phyloP scores from a whole-genome alignment of 495 filamentous ascomycete species.

The Tuber aestivum region DNA sequence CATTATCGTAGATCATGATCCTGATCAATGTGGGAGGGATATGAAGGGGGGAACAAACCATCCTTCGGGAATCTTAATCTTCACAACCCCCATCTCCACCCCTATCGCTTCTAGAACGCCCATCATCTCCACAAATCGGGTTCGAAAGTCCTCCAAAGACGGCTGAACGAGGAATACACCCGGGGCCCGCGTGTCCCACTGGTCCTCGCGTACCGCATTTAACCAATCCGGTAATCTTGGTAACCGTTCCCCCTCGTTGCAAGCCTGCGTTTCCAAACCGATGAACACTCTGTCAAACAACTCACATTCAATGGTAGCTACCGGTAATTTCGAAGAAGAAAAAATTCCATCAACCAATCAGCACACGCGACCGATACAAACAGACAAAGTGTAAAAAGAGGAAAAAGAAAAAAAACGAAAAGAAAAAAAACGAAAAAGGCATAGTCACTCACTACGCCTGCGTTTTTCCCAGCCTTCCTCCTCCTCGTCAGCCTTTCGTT shows the following conservation, averaged over 20 bases:
- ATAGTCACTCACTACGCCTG: neutral
- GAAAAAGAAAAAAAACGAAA: neutral
- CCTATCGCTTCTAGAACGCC: slow-evolving; percentile 32
- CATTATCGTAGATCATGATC: neutral
- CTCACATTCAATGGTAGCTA: slow-evolving; percentile 21
- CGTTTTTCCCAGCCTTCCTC: slow-evolving; percentile 24
- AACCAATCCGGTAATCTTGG: slow-evolving; percentile 32
- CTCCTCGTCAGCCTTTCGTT: slow-evolving; percentile 14
- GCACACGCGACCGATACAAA: neutral
- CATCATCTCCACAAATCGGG: slow-evolving; percentile 32
- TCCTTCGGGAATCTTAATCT: slow-evolving; percentile 28
- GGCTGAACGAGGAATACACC: slow-evolving; percentile 30
- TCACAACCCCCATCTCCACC: slow-evolving; percentile 31
- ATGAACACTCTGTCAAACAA: slow-evolving; percentile 21
- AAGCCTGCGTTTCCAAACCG: slow-evolving; percentile 19
- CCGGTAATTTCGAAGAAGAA: neutral
- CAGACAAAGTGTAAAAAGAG: neutral
- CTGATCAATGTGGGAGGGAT: slow-evolving; percentile 3
- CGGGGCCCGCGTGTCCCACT: slow-evolving; percentile 24
- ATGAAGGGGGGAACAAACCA: slow-evolving; percentile 21
- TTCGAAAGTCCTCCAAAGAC: slow-evolving; percentile 30
- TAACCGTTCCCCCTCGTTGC: slow-evolving; percentile 19
- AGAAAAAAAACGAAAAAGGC: neutral
- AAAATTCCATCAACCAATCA: neutral
- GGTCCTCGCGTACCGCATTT: slow-evolving; percentile 32